Base-by-base conservation (phyloP, 345 rosid genomes). In the Aurinia saxatilis region DNA sequence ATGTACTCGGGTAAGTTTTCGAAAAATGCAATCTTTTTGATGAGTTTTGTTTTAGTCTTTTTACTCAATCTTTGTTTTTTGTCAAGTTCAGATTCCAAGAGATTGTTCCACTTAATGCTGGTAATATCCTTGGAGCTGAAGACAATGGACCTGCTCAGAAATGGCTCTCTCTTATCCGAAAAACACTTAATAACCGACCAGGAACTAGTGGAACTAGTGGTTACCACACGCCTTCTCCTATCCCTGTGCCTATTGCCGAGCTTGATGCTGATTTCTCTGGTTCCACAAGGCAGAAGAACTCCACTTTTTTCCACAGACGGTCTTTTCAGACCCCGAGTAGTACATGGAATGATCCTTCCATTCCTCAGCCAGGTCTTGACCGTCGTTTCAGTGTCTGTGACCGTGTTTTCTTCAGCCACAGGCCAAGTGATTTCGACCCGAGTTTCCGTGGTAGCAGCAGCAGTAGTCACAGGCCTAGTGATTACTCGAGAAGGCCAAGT, bases 61-160 rank as follows among this genome's bases (percentile, higher is more conserved):
- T 66, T 31, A 1, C 29, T 55, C 8, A 55, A 5, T 31, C 15
- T 55, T 46, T 45, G 35, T 11, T 38, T 49, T 21, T 50, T 15
- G 36, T 2, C 3, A 5, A 7, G 5, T 51, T 42, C 71, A 92
- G 98, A 55, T 93, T 93, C 78, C 99, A 93, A 78, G 99, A 93
- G 82, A 84, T 93, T 48, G 99, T 90, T 67, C 99, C 99, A 73
- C 78, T 93, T 51, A 93, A 90, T 75, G 96, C 99, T 64, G 96
- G 97, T 36, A 93, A 93, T 70, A 71, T 93, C 73, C 88, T 93
- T 34, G 99, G 96, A 14, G 84, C 96, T 45, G 99, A 93, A 83
- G 97, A 93, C 82, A 93, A 89, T 55, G 99, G 97, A 13, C 99
- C 97, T 29, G 97, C 97, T 63, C 87, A 93, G 60, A 93, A 93